Evolutionary conservation across 2,329 filamentous ascomycete genomes (phyloP).

Genomic region (Xylaria sp.): DNA sequence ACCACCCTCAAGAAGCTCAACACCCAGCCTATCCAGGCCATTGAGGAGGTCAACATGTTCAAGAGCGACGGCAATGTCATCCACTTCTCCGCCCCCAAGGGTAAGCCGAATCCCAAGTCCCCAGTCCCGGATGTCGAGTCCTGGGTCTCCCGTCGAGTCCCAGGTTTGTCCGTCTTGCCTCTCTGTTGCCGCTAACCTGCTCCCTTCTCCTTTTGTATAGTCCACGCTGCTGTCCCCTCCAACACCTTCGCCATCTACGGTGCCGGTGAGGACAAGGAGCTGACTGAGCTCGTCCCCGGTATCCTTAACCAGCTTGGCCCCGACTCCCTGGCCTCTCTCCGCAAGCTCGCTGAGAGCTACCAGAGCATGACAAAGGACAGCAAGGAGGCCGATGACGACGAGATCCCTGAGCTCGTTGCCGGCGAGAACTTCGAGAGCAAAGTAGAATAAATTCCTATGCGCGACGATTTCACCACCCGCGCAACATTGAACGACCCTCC

Average conservation of each 20-base stretch:
- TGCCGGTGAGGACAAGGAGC: conserved; percentile 98
- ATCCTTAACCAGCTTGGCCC: conserved; percentile 99
- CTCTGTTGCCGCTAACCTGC: not conserved
- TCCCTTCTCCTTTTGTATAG: conserved; percentile 41
- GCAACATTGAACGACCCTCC: conserved; percentile 6
- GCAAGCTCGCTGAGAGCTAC: conserved; percentile 98
- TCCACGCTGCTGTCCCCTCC: conserved; percentile 92
- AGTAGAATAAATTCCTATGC: conserved; percentile 65
- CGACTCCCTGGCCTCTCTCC: conserved; percentile 93
- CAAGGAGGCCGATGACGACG: conserved; percentile 77
- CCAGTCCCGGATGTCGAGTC: not conserved
- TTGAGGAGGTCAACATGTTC: conserved; percentile 99
- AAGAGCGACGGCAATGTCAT: conserved; percentile 99
- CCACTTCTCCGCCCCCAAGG: conserved; percentile 96
- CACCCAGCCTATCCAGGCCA: conserved; percentile 97
- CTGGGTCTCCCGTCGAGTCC: not conserved
- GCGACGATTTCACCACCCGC: conserved; percentile 2
- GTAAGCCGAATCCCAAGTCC: conserved; percentile 48
- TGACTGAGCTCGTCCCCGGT: conserved; percentile 96
- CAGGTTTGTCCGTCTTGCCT: not conserved
- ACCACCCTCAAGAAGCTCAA: conserved; percentile 97
- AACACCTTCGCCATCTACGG: conserved; percentile 99
- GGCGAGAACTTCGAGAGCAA: conserved; percentile 98
- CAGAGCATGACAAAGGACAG: conserved; percentile 97
- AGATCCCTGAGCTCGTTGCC: conserved; percentile 94